Evolutionary conservation across 163 green algal species (phyloP).

Genomic region (Chlamydomonas reinhardtii): DNA sequence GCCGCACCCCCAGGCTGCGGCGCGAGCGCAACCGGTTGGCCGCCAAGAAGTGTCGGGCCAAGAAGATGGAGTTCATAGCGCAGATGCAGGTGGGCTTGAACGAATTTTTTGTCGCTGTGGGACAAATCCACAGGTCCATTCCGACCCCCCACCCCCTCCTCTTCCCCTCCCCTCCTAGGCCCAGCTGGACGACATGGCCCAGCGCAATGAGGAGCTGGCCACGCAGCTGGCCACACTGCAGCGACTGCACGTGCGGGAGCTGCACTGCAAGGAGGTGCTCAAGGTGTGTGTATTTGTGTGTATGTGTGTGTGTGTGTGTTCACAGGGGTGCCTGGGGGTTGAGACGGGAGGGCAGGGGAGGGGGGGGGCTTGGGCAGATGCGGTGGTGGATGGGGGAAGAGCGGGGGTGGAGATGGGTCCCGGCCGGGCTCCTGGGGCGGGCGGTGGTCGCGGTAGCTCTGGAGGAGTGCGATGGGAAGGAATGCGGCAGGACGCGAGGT

Average conservation of each 20-base stretch:
- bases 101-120: no score
- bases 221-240: conserved; percentile 31
- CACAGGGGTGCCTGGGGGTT: neutral
- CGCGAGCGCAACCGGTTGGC: conserved; percentile 66
- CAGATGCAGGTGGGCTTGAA: conserved; percentile 44
- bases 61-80: conserved; percentile 48
- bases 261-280: conserved; percentile 42
- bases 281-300: conserved; percentile 41
- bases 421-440: no score
- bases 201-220: conserved; percentile 1
- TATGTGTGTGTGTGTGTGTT: neutral
- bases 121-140: no score
- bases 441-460: no score
- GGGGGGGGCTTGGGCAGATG: no score
- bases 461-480: no score
- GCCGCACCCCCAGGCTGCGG: conserved; percentile 6
- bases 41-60: conserved; percentile 59
- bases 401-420: no score
- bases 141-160: neutral
- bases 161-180: neutral
- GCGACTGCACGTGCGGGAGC: conserved; percentile 36
- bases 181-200: conserved; percentile 29
- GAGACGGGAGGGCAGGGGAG: neutral
- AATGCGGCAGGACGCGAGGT: no score
- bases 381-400: no score